Evolutionary conservation across 768 basidiomycete species (phyloP), one percentile per base, ranked within the genome.

Genomic region (Lactarius sp.): DNA sequence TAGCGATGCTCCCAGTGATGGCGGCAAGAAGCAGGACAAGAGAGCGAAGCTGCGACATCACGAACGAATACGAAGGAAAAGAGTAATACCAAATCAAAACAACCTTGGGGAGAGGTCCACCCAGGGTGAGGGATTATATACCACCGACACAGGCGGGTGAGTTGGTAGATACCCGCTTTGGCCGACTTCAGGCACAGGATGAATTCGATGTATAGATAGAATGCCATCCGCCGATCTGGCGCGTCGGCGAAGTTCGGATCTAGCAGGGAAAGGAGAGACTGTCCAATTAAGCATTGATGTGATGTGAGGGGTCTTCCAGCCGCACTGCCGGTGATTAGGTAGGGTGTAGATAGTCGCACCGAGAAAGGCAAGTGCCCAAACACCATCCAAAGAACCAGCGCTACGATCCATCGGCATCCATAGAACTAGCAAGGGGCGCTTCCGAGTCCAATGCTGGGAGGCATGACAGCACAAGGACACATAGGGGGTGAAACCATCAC

Each of bases 31-130:
- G 33, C 3, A 53, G 50, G 44, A 18, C 31, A 31, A 59, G 57
- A 27, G 39, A 33, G 13, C 46, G 58, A 55, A 60, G 37, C 22
- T n/a, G 27, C 51, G 39, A n/a, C 63, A 64, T 64, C 18, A 16
- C 36, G 13, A 51, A n/a, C 18, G 9, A 37, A 54, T 41, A 13
- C 10, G 33, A 37, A 1, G 13, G 31, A 50, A 50, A 22, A 6
- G 27, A 1, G 34, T 22, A 3, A 34, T 7, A 47, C 10, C 12
- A 47, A n/a, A 54, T 5, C 5, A 1, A 9, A 46, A 36, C 7
- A 18, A 13, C 2, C 16, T 18, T 34, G 49, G 41, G 59, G 13
- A 33, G 37, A 36, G 4, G 18, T 27, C 7, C 12, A 27, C 49
- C 39, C 0, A 13, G 9, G 8, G 33, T 53, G 51, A 47, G 13